These are phyloP conservation scores for Wickerhamomyces sp. DNA, from an alignment of 1,139 yeast genomes.

Conservation along the genomic window DNA sequence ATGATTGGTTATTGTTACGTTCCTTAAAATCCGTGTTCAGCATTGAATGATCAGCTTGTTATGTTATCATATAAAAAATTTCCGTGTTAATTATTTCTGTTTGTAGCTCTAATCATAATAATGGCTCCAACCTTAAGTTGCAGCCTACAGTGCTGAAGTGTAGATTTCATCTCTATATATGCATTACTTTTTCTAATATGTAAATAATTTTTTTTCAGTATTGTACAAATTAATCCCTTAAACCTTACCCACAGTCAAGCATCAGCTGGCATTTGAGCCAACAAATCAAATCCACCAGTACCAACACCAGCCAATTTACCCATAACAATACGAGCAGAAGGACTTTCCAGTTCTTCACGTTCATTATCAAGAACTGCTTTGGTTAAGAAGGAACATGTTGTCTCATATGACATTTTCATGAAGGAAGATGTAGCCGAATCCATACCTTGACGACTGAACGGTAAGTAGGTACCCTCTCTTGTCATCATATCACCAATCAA, in stretches of 20 bases:
- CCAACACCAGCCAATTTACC: conserved; percentile 93
- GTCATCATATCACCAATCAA: conserved; percentile 99
- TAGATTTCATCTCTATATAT: conserved; percentile 1
- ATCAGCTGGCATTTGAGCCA: conserved; percentile 53
- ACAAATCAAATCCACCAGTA: conserved; percentile 91
- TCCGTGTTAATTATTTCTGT: conserved; percentile 1
- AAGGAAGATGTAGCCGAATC: conserved; percentile 93
- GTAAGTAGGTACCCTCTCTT: conserved; percentile 93
- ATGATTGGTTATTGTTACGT: conserved; percentile 90
- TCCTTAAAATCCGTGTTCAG: conserved; percentile 82
- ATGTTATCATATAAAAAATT: not conserved
- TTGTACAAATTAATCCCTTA: not conserved
- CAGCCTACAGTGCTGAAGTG: not conserved
- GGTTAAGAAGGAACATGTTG: conserved; percentile 95
- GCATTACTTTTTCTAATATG: conserved; percentile 1
- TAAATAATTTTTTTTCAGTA: not conserved
- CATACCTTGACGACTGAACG: conserved; percentile 97
- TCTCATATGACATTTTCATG: conserved; percentile 98
- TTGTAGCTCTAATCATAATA: not conserved
- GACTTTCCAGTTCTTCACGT: conserved; percentile 81
- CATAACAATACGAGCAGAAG: conserved; percentile 91
- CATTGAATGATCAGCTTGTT: conserved; percentile 16
- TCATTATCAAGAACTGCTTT: conserved; percentile 94
- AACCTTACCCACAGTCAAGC: conserved; percentile 3
- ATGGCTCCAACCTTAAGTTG: not conserved